Conservation (phyloP, 176 grass and related monocot species). For the Triticum timopheevii region DNA sequence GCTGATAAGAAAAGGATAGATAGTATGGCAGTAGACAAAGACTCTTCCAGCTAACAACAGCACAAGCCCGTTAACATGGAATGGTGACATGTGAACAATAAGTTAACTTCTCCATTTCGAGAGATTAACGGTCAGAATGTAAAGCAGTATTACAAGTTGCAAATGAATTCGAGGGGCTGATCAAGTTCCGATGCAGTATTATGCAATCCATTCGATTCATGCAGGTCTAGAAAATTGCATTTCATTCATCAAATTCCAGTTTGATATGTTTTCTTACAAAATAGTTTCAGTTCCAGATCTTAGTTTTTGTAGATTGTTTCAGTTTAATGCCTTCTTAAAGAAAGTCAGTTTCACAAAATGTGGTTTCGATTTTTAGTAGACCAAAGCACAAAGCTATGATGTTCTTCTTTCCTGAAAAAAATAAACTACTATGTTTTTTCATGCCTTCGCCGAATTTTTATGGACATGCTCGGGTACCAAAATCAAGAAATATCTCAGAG, state of each 20-base stretch:
- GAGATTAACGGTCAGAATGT: not conserved
- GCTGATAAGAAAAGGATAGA: not conserved
- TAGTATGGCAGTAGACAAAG: not conserved
- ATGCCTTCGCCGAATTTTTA: not conserved
- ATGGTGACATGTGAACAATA: conserved; percentile 17
- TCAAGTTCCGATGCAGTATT: not conserved
- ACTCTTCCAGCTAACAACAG: conserved; percentile 11
- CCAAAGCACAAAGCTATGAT: not conserved
- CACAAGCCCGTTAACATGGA: not conserved
- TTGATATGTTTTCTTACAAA: not conserved
- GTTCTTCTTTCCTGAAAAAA: not conserved
- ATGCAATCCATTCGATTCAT: not conserved
- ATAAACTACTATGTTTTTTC: not conserved
- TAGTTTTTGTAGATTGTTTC: not conserved
- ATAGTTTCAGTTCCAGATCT: not conserved
- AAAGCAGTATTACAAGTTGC: not conserved
- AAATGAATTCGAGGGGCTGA: not conserved
- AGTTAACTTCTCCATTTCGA: not conserved
- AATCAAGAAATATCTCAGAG: not conserved
- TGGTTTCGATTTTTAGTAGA: not conserved
- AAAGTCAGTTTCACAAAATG: not conserved
- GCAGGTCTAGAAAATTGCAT: not conserved
- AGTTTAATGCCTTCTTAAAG: not conserved
- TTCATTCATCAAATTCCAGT: not conserved
- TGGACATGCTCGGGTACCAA: not conserved